These are phyloP conservation scores for Penicillium antarcticum DNA, from an alignment of 495 filamentous ascomycete genomes.

Conservation along the genomic window DNA sequence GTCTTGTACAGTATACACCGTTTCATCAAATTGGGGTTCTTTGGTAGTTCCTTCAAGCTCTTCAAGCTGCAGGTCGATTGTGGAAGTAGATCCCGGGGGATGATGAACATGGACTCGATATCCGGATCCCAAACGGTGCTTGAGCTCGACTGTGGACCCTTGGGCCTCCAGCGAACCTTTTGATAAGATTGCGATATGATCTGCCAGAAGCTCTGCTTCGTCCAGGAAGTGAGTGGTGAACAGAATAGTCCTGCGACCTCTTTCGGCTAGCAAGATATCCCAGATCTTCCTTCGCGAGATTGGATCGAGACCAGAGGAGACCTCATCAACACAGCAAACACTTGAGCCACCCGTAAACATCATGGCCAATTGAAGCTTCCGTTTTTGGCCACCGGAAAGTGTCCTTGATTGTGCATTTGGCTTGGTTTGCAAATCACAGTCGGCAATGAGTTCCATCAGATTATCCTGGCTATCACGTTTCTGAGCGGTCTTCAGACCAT, in stretches of 20 bases:
- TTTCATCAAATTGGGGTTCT: conserved; percentile 62
- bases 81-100: conserved; percentile 33
- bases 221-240: conserved; percentile 84
- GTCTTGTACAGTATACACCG: conserved; percentile 62
- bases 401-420: conserved; percentile 60
- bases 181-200: conserved; percentile 74
- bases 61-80: conserved; percentile 41
- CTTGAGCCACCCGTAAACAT: conserved; percentile 84
- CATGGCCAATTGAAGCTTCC: conserved; percentile 89
- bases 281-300: conserved; percentile 79
- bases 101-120: conserved; percentile 72
- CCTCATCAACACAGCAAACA: conserved; percentile 87
- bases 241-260: conserved; percentile 73
- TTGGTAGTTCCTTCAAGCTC: conserved; percentile 53
- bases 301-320: conserved; percentile 78
- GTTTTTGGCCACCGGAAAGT: conserved; percentile 82
- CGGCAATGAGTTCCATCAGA: conserved; percentile 42
- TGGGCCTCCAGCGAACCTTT: conserved; percentile 67
- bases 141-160: conserved; percentile 75
- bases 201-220: conserved; percentile 72
- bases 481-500: conserved; percentile 63
- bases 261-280: conserved; percentile 80
- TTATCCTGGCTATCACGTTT: conserved; percentile 34
- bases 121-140: conserved; percentile 65
- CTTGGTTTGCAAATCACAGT: conserved; percentile 71